Base-by-base conservation (phyloP, 202 grass and related monocot genomes). In the Brachypodium distachyon region DNA sequence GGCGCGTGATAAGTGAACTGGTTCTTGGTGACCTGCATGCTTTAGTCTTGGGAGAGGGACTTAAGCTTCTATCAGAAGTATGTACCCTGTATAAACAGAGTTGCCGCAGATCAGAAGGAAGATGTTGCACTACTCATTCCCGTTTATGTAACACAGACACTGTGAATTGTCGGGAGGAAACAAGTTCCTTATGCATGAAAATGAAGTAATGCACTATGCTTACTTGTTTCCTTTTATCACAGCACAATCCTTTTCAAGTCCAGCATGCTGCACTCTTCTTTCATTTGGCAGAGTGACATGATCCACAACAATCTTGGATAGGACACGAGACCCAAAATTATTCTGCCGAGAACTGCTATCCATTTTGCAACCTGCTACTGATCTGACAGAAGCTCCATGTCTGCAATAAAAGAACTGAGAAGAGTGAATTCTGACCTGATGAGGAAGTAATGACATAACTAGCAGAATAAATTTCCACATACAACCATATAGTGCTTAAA, bases 191-290 rank as follows among this genome's bases (percentile, higher is more conserved):
- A 70, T 73, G 23, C 65, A 50, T 39, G 33, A 59, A n/a, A 80
- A 80, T 37, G 22, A 69, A 79, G 67, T 51, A 41, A 72, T 63
- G 56, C 3, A 53, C 56, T 53, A 41, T 7, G 41, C 77, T 88
- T 93, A 97, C 93, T 88, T 97, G 85, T 86, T 90, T 87, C 87
- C 87, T 82, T 97, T 97, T 78, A 76, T 56, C 19, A 77, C 49
- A 88, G 50, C 47, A 28, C 80, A 83, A 33, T 97, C 93, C 50
- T 89, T 93, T 79, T 88, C 90, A 54, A 84, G 60, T 70, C 82
- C 79, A 82, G 63, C 65, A 80, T 79, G 82, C 1, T 80, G 79
- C 16, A 93, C 90, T 82, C 87, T 93, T 87, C 77, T 97, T 65
- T 97, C 90, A 74, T 82, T 90, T 83, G 85, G 51, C n/a, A 82